Base-by-base conservation (phyloP, 805 yeast species). In the Grigorovia jiainica region DNA sequence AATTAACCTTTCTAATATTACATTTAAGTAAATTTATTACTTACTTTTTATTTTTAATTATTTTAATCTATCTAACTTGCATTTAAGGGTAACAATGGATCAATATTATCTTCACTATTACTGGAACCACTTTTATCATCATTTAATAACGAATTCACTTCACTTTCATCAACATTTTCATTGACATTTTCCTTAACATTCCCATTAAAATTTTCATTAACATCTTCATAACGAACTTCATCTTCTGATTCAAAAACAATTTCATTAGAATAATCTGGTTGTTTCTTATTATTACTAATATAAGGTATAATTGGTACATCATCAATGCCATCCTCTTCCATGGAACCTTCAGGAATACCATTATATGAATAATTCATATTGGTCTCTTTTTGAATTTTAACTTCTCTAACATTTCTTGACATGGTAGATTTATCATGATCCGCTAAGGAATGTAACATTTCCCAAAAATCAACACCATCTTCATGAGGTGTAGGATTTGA, bases 381-480 rank as follows among this genome's bases (percentile, higher is more conserved):
- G 30, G 18, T 8, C 16, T n/a, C 19, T 25, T 6, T n/a, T n/a
- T n/a, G n/a, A n/a, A n/a, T n/a, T n/a, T n/a, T n/a, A n/a, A n/a
- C n/a, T 13, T 30, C 18, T 18, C 20, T 27, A 5, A 27, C 18
- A 3, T 9, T 7, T 13, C 17, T n/a, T 16, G 20, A 10, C 2
- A 19, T 18, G 4, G 5, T 13, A 3, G 33, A 4, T 8, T 7
- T 38, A 13, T 34, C 38, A 20, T 27, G 18, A 35, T 71, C 72
- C 1, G 79, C 74, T 18, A 79, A 54, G 15, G 77, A 68, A 38
- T 81, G 67, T 72, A 81, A 69, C 2, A 78, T 75, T 47, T 80
- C 87, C 82, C 85, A 80, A 54, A 79, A 81, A 55, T 79, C 87
- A 27, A 74, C 50, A 18, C 75, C 86, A 44, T 77, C 86, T 33